Conservation (phyloP, 2,329 filamentous ascomycete genomes). For the Alternaria arborescens region DNA sequence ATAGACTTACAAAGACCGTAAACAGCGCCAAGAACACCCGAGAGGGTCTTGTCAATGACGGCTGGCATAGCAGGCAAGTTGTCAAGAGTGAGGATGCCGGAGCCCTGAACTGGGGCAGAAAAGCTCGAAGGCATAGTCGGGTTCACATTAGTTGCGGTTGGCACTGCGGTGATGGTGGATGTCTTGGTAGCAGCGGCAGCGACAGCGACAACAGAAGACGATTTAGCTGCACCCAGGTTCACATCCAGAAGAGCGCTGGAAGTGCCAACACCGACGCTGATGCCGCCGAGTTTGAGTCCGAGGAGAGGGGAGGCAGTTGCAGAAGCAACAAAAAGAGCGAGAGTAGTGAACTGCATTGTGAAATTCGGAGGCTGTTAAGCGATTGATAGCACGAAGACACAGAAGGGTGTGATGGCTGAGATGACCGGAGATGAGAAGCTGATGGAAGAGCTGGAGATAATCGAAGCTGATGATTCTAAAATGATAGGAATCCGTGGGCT, state of each 20-base stretch:
- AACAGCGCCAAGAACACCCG: conserved; percentile 2
- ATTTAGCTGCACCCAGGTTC: neutral
- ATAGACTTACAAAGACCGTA: conserved; percentile 7
- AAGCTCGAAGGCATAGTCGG: conserved; percentile 9
- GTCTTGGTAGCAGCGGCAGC: neutral
- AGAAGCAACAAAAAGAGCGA: conserved; percentile 4
- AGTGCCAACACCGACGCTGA: conserved; percentile 4
- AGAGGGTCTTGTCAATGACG: conserved; percentile 8
- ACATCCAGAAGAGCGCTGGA: conserved; percentile 5
- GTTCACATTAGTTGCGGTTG: neutral
- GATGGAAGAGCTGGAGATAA: conserved; percentile 2
- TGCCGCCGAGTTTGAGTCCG: neutral
- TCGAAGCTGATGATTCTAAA: neutral
- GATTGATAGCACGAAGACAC: conserved; percentile 3
- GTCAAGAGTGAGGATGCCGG: conserved; percentile 3
- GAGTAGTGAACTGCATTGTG: conserved; percentile 10
- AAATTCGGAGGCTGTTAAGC: neutral
- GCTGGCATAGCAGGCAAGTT: conserved; percentile 15
- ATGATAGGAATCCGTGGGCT: neutral
- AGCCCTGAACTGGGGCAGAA: conserved; percentile 9
- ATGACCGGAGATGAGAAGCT: neutral
- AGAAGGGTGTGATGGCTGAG: neutral
- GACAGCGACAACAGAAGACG: neutral
- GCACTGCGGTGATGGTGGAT: neutral
- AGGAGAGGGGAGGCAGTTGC: conserved; percentile 9